Base-by-base conservation (phyloP, 257 asterid species). In the Dorcoceras hygrometricum region DNA sequence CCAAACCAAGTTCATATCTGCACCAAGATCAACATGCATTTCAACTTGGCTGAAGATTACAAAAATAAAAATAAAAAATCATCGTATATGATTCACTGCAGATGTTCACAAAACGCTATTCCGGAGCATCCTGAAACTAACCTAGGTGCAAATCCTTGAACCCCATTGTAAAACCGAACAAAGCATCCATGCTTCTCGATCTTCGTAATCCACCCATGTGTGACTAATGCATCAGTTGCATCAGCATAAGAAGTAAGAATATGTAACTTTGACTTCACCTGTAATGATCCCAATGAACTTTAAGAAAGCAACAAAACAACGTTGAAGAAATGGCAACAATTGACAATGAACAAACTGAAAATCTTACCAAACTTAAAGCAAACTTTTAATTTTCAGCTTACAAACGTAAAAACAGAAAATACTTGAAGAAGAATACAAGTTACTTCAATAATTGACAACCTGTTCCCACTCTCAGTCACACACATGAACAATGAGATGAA, bases 141-240 rank as follows among this genome's bases (percentile, higher is more conserved):
- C 99, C 99, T 86, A 31, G 97, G 86, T 29, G 88, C 93, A 82
- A 90, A 86, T 77, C 97, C 99, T 76, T 87, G 96, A 57, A 90
- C 95, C 54, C 99, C 99, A 69, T 94, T 94, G 85, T 88, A 94
- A 69, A 94, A 94, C 71, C 94, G 95, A 77, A 94, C 97, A 79
- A 94, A 94, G 78, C 99, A 94, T 75, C 99, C 99, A 77, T 88
- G 95, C 36, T 79, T 82, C 76, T 94, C 99, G 59, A 88, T 88
- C 79, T 88, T 94, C 34, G 96, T 87, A 69, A 94, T 94, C 99
- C 99, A 94, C 74, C 99, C 97, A 74, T 94, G 99, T 63, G 96
- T 85, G 70, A 83, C 75, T 73, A 94, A 74, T 66, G 96, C 99
- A 57, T 84, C 96, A 75, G 77, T 77, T 23, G 96, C 96, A 79